Evolutionary conservation across 805 yeast genomes (phyloP).

Genomic region (Scheffersomyces coipomensis): DNA sequence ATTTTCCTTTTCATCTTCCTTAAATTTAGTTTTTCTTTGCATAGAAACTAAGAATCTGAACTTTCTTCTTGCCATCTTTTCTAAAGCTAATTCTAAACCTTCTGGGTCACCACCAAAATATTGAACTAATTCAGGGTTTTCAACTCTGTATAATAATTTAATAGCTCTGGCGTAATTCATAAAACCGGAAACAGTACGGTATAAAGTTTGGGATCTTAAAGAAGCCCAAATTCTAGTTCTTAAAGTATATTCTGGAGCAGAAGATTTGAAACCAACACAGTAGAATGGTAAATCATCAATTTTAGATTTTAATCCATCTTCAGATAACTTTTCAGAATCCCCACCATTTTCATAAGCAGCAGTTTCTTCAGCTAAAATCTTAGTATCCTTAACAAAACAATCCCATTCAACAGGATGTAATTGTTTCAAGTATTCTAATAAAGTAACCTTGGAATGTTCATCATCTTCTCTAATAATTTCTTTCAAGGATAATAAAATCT

Average conservation of each 20-base stretch:
- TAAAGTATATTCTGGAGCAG: slow-evolving; percentile 47
- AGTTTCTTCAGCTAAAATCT: slow-evolving; percentile 50
- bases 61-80: slow-evolving; percentile 64
- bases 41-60: slow-evolving; percentile 64
- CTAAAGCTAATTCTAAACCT: slow-evolving; percentile 91
- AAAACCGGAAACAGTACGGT: slow-evolving; percentile 47
- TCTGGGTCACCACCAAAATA: slow-evolving; percentile 99
- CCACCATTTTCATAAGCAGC: slow-evolving; percentile 55
- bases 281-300: slow-evolving; percentile 44
- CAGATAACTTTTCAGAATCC: slow-evolving; percentile 29
- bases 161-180: slow-evolving; percentile 49
- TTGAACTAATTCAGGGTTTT: slow-evolving; percentile 57
- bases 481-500: slow-evolving; percentile 68
- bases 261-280: slow-evolving; percentile 47
- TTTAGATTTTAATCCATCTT: slow-evolving; percentile 34
- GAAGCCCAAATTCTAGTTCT: slow-evolving; percentile 50
- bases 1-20: slow-evolving; percentile 56
- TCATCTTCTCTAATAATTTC: slow-evolving; percentile 79
- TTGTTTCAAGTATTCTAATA: slow-evolving; percentile 55
- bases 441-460: slow-evolving; percentile 54
- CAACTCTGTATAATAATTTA: slow-evolving; percentile 43
- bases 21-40: slow-evolving; percentile 57
- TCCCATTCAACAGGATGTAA: slow-evolving; percentile 58
- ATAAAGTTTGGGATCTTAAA: slow-evolving; percentile 45
- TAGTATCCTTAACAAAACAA: slow-evolving; percentile 56